A percentile compares a stretch with the other conserved stretches of the same genome.
Evolutionary conservation across 1,284 basidiomycete species (phyloP).

Genomic region (Ceratobasidium papillatum): DNA sequence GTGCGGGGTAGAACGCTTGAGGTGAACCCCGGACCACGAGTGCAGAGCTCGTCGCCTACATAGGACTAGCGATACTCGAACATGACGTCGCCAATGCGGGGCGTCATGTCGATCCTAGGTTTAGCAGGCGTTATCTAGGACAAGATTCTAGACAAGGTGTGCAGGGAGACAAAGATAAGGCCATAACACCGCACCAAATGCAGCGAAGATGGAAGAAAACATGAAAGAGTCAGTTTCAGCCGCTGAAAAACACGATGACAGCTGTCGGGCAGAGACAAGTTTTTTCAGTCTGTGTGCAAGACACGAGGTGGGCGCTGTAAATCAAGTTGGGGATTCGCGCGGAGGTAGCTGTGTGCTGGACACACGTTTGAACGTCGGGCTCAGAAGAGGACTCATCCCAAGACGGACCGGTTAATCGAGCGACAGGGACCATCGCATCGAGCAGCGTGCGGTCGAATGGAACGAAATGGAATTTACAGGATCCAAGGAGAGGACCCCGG

Average conservation of each 20-base stretch:
- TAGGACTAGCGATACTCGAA: background rate
- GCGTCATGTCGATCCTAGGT: background rate
- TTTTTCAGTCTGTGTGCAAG: background rate
- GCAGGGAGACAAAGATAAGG: slow-evolving; percentile 12
- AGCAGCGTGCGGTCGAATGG: background rate
- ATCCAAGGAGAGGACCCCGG: slow-evolving; percentile 22
- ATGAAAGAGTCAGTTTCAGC: background rate
- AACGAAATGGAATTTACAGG: background rate
- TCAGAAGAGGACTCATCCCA: background rate
- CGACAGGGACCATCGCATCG: background rate
- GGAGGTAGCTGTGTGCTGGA: background rate
- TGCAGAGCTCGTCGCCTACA: background rate
- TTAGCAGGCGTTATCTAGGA: background rate
- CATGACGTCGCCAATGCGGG: slow-evolving; percentile 2
- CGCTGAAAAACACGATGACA: background rate
- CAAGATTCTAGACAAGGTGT: background rate
- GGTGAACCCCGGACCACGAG: background rate
- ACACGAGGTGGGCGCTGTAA: background rate
- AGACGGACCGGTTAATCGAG: slow-evolving; percentile 6
- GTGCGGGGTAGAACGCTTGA: slow-evolving; percentile 1
- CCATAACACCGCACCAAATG: background rate
- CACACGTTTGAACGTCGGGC: slow-evolving; percentile 6
- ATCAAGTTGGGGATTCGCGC: background rate
- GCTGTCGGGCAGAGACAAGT: background rate
- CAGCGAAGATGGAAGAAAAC: slow-evolving; percentile 1